Evolutionary conservation across 2,329 filamentous ascomycete genomes (phyloP).

Genomic region (Paracamarosporium sp.): DNA sequence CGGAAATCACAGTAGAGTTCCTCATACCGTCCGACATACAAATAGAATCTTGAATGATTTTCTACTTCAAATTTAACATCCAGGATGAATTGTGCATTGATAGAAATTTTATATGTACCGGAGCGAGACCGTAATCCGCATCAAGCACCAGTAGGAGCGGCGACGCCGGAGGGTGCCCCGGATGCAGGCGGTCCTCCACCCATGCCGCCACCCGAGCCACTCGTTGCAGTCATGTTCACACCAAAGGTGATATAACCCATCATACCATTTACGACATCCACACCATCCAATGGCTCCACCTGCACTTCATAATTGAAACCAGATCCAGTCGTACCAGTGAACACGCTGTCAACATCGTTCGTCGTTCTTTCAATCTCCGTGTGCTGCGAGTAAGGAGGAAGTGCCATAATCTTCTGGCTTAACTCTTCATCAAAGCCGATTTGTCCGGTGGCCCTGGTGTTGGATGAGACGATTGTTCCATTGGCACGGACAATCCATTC

Average conservation of each 20-base stretch:
- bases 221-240: constrained; percentile 29
- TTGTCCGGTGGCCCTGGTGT: constrained; percentile 42
- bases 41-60: too few relatives aligned
- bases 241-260: constrained; percentile 48
- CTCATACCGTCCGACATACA: too few relatives aligned
- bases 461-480: constrained; percentile 33
- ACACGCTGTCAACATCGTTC: constrained; percentile 35
- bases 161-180: not conserved
- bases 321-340: constrained; percentile 14
- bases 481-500: constrained; percentile 35
- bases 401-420: constrained; percentile 38
- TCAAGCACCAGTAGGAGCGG: constrained; percentile 1
- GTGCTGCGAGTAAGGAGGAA: constrained; percentile 44
- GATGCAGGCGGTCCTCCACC: not conserved
- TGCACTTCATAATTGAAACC: constrained; percentile 41
- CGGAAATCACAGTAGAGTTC: too few relatives aligned
- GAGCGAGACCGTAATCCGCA: not conserved
- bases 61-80: too few relatives aligned
- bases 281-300: constrained; percentile 42
- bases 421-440: constrained; percentile 40
- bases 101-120: too few relatives aligned
- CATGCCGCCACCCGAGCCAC: not conserved
- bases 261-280: constrained; percentile 44
- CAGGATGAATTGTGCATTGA: too few relatives aligned
- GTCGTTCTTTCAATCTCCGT: constrained; percentile 46